Conservation (phyloP, 225 moss, liverwort and hornwort species). For the Physcomitrium patens region DNA sequence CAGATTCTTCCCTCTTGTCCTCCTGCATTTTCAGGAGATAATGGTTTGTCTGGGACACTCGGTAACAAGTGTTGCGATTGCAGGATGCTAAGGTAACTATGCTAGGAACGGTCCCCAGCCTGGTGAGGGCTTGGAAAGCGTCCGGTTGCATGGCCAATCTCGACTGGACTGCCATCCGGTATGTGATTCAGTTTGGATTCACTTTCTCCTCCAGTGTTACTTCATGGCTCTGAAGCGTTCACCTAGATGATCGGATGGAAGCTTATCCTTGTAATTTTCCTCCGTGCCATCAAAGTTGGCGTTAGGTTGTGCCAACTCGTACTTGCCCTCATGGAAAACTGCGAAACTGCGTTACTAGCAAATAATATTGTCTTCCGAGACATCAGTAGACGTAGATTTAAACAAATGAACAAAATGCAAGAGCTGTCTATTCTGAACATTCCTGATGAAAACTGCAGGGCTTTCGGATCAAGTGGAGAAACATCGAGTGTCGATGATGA, state of each 20-base stretch:
- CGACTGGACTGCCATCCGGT: slow-evolving; percentile 78
- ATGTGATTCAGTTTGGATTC: background rate
- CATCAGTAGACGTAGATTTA: too few species aligned
- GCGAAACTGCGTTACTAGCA: background rate
- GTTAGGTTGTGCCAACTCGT: too few species aligned
- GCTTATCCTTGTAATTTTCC: too few species aligned
- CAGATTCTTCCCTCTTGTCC: background rate
- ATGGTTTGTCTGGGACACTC: background rate
- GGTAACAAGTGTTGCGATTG: background rate
- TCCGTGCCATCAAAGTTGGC: too few species aligned
- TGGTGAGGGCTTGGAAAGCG: slow-evolving; percentile 78
- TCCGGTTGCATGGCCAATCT: slow-evolving; percentile 66
- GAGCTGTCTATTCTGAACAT: background rate
- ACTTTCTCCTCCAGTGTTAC: background rate
- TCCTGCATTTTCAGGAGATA: background rate
- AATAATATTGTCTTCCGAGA: too few species aligned
- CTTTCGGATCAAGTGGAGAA: slow-evolving; percentile 72
- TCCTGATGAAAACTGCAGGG: slow-evolving; percentile 42
- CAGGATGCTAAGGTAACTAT: slow-evolving; percentile 76
- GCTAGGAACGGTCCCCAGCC: slow-evolving; percentile 77
- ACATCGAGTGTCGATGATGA: slow-evolving; percentile 80
- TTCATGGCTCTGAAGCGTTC: too few species aligned
- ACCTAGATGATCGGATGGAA: too few species aligned
- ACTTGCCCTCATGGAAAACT: too few species aligned
- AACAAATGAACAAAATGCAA: background rate